Conservation (phyloP, 1,139 yeast species). For the Sugiyamaella xylanicola region DNA sequence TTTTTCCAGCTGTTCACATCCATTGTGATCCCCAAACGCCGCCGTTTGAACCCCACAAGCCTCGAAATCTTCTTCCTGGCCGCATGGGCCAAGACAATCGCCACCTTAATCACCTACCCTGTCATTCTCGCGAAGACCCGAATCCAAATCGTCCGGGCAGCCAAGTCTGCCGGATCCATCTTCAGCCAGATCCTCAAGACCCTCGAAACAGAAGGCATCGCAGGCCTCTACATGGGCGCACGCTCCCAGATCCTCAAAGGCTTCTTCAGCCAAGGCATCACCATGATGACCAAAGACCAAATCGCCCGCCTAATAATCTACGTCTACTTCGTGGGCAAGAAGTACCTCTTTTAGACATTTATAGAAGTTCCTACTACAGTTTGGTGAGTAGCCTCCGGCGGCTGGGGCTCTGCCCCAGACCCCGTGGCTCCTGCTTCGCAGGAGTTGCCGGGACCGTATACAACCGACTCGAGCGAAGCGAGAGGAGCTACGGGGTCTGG, state of each 20-base stretch:
- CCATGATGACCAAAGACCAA: conserved; percentile 43
- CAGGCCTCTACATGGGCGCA: conserved; percentile 70
- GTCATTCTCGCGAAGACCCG: conserved; percentile 63
- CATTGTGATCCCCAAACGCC: conserved; percentile 32
- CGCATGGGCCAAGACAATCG: conserved; percentile 42
- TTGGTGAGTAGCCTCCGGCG: neutral
- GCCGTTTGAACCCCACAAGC: conserved; percentile 37
- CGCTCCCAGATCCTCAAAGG: conserved; percentile 42
- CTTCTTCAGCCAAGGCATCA: conserved; percentile 43
- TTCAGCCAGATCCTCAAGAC: conserved; percentile 48
- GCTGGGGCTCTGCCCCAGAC: neutral
- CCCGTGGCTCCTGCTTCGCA: too few relatives aligned
- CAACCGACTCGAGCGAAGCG: too few relatives aligned
- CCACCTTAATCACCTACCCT: conserved; percentile 42
- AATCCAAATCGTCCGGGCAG: conserved; percentile 62
- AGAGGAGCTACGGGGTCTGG: too few relatives aligned
- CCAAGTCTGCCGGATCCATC: conserved; percentile 16
- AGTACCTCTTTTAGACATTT: conserved; percentile 16
- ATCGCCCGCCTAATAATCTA: conserved; percentile 38
- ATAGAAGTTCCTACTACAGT: neutral
- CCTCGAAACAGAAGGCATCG: conserved; percentile 62
- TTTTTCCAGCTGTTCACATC: conserved; percentile 38
- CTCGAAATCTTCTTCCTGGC: conserved; percentile 38
- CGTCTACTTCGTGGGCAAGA: conserved; percentile 29
- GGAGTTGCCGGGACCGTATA: too few relatives aligned